phyloP scores from a whole-genome alignment of 2,329 filamentous ascomycete genomes.

The Colletotrichum abscissum region DNA sequence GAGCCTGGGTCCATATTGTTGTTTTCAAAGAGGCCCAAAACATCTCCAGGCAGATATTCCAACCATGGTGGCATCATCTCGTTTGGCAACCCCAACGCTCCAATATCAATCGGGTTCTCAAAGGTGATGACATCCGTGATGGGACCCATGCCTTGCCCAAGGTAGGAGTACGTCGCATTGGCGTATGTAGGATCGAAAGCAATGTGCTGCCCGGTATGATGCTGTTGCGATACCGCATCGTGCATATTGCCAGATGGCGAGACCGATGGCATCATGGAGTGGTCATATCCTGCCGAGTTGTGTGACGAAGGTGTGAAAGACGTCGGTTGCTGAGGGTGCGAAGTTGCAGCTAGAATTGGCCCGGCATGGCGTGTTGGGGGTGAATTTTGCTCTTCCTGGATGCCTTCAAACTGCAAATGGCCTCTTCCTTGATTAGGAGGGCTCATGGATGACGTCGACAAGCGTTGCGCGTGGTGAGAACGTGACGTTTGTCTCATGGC shows the following conservation, averaged over 20 bases:
- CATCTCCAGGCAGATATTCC: constrained; percentile 77
- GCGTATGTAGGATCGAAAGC: constrained; percentile 19
- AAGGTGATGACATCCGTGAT: constrained; percentile 72
- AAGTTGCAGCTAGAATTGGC: constrained; percentile 39
- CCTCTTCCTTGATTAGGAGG: constrained; percentile 33
- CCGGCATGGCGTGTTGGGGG: constrained; percentile 43
- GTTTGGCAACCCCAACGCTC: constrained; percentile 67
- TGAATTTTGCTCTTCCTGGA: constrained; percentile 44
- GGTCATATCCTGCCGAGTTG: constrained; percentile 55
- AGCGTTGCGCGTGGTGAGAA: constrained; percentile 41
- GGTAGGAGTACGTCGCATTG: constrained; percentile 35
- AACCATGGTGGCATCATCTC: constrained; percentile 79
- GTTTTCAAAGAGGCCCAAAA: constrained; percentile 66
- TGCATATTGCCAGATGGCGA: constrained; percentile 56
- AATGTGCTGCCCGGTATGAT: constrained; percentile 16
- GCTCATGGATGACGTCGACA: constrained; percentile 37
- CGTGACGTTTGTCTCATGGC: constrained; percentile 58
- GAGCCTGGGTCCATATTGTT: constrained; percentile 27
- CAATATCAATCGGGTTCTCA: constrained; percentile 81
- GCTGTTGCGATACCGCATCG: constrained; percentile 42
- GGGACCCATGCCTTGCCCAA: constrained; percentile 40
- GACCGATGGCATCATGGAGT: constrained; percentile 48
- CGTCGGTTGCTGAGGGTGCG: constrained; percentile 17
- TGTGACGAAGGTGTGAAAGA: constrained; percentile 56
- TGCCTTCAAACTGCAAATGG: constrained; percentile 43